Percentiles rank a stretch among this genome's conserved stretches.
Evolutionary conservation across 202 grass and related monocot species (phyloP).

Genomic region (Panicum virgatum): DNA sequence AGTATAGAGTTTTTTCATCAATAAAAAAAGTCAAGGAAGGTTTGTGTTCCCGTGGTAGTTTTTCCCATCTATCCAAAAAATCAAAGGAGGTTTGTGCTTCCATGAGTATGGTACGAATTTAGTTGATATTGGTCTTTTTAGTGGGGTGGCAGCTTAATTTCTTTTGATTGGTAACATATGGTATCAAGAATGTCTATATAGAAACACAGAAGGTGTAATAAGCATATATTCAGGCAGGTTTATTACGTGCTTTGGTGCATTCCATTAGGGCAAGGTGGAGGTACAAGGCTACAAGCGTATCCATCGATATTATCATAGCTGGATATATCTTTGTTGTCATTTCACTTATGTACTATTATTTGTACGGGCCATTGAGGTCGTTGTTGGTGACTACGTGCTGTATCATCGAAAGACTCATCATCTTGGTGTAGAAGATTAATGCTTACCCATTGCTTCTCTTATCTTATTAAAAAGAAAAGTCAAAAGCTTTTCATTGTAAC

Average conservation of each 20-base stretch:
- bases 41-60: neutral
- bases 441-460: neutral
- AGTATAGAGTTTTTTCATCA: neutral
- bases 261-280: too few relatives aligned
- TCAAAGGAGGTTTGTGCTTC: neutral
- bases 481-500: neutral
- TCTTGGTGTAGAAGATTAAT: neutral
- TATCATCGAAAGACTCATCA: neutral
- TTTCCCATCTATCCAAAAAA: neutral
- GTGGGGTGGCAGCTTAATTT: neutral
- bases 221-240: neutral
- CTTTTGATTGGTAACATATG: neutral
- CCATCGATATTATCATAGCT: too few relatives aligned
- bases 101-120: neutral
- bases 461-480: neutral
- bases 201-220: neutral
- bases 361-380: neutral
- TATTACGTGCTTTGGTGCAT: too few relatives aligned
- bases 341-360: neutral
- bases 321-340: neutral
- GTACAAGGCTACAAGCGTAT: too few relatives aligned
- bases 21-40: fast-evolving
- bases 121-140: neutral
- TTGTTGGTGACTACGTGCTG: neutral
- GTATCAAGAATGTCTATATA: neutral